Percentiles rank a stretch among this genome's conserved stretches.
Conservation (phyloP, 2,329 filamentous ascomycete genomes). For the Alternaria sp. region DNA sequence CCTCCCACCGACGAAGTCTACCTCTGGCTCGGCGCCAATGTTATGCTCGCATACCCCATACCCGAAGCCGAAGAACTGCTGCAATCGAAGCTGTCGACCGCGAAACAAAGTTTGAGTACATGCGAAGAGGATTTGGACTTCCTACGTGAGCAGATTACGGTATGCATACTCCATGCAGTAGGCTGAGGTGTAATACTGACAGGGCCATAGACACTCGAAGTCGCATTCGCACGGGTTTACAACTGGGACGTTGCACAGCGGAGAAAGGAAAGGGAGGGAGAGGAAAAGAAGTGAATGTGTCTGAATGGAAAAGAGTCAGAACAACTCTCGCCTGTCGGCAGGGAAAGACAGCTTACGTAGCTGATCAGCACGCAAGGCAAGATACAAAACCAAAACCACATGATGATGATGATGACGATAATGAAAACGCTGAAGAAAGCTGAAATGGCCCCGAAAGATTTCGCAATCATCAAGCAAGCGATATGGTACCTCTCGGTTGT, state of each 20-base stretch:
- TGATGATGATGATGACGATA: background rate
- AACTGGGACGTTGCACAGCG: slow-evolving; percentile 99
- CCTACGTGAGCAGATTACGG: slow-evolving; percentile 93
- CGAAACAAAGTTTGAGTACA: slow-evolving; percentile 80
- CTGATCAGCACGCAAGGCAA: background rate
- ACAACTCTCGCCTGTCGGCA: background rate
- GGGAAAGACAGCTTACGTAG: background rate
- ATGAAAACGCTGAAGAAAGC: background rate
- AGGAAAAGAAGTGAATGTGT: slow-evolving; percentile 49
- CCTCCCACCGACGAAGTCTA: slow-evolving; percentile 90
- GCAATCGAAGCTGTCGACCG: slow-evolving; percentile 77
- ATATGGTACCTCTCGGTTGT: background rate
- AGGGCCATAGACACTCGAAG: slow-evolving; percentile 82
- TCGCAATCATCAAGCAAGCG: background rate
- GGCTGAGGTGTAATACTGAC: slow-evolving; percentile 18
- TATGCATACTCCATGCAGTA: slow-evolving; percentile 46
- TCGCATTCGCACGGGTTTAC: slow-evolving; percentile 95
- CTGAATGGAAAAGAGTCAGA: slow-evolving; percentile 26
- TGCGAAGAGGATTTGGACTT: slow-evolving; percentile 98
- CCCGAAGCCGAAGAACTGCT: slow-evolving; percentile 84
- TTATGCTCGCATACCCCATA: slow-evolving; percentile 95
- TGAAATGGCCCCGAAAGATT: background rate
- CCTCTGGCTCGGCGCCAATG: slow-evolving; percentile 97
- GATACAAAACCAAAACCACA: background rate
- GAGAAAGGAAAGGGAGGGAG: slow-evolving; percentile 80